phyloP scores from a whole-genome alignment of 176 grass and related monocot genomes.

The Carex littledalei region DNA sequence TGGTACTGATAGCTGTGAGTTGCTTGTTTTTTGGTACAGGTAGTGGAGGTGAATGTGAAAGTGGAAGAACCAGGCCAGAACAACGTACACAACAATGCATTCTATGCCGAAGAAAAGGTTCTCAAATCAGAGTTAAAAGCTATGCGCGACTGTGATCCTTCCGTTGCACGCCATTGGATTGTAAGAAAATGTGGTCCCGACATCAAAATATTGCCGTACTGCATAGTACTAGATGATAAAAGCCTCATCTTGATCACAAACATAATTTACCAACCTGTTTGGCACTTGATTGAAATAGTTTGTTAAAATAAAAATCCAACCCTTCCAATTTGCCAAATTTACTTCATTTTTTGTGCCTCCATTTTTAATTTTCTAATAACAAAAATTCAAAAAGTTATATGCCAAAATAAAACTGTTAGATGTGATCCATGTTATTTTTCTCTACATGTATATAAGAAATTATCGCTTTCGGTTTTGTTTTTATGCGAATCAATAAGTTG shows the following conservation, averaged over 20 bases:
- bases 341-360: not conserved
- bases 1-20: not conserved
- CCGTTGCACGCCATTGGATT: slow-evolving; percentile 91
- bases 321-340: not conserved
- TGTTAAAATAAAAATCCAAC: not conserved
- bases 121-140: slow-evolving; percentile 89
- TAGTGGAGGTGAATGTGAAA: slow-evolving; percentile 95
- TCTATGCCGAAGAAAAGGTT: slow-evolving; percentile 88
- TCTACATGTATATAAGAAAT: too few relatives aligned
- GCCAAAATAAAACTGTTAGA: too few relatives aligned
- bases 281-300: slow-evolving; percentile 4
- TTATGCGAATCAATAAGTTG: too few relatives aligned
- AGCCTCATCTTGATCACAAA: not conserved
- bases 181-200: slow-evolving; percentile 37
- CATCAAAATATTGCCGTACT: not conserved
- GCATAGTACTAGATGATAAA: not conserved
- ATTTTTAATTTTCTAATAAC: too few relatives aligned
- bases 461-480: too few relatives aligned
- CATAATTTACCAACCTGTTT: not conserved
- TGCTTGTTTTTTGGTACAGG: slow-evolving; percentile 36
- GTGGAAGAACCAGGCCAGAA: slow-evolving; percentile 69
- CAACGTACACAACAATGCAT: slow-evolving; percentile 97
- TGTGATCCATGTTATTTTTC: too few relatives aligned
- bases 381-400: too few relatives aligned
- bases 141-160: slow-evolving; percentile 91